Base-by-base conservation (phyloP, 306 rosid genomes). In the Citrullus colocynthis region DNA sequence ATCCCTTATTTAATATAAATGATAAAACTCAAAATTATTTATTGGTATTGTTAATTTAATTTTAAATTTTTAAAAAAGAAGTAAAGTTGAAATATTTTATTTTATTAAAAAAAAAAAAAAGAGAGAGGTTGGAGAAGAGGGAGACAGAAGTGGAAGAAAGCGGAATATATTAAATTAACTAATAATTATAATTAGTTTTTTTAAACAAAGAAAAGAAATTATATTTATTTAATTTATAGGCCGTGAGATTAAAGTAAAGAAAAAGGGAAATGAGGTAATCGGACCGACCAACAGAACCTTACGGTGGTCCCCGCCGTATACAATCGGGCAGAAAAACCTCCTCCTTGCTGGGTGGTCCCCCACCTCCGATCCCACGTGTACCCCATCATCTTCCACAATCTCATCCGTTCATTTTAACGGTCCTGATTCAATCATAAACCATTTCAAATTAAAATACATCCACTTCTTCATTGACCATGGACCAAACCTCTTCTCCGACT, bases 381-480 rank as follows among this genome's bases (percentile, higher is more conserved):
- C 77, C 59, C 79, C 74, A 7, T 18, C 54, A 54, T 78, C 20
- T 5, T 7, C 73, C 4, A 34, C 1, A 7, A 32, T 66, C 74
- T 45, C 28, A 18, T 14, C 60, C 77, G 48, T 73, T 17, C 28
- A 49, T 60, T 78, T 48, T 6, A 42, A 63, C 88, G 83, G 44
- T 16, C 73, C 15, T 73, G 30, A 81, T 74, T 44, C 4, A 28
- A 39, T 17, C 36, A 48, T 44, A 7, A 6, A 39, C 59, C 11
- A 48, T 39, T 36, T 17, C 32, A 61, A 79, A 60, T 24, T 18
- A 71, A 28, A 79, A 21, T 45, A 73, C 59, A 34, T 82, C 41
- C 76, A 77, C 44, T 51, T 49, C 44, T 51, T 49, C 84, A 77
- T 89, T 88, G 96, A 92, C 96, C 89, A 12, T 8, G 42, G 85